A percentile compares a stretch with the other conserved stretches of the same genome.
Conservation (phyloP, 495 filamentous ascomycete genomes). For the Aspergillus conjunctus region DNA sequence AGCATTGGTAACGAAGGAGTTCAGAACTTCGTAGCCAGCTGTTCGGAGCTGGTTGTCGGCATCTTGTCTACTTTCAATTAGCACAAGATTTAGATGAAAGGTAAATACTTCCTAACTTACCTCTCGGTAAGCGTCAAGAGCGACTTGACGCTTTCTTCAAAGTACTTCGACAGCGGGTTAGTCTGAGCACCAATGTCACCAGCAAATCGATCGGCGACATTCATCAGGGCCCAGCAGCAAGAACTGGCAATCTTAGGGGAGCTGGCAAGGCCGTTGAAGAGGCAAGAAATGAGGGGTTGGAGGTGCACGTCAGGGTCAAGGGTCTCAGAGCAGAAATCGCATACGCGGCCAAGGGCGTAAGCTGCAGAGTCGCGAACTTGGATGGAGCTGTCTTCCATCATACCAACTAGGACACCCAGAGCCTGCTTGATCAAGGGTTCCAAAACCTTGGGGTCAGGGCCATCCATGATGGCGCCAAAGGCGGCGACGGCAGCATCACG, state of each 20-base stretch:
- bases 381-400: conserved; percentile 91
- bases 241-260: conserved; percentile 96
- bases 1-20: conserved; percentile 86
- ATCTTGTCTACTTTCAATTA: conserved; percentile 53
- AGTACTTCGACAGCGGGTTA: conserved; percentile 88
- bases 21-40: conserved; percentile 97
- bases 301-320: conserved; percentile 84
- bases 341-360: conserved; percentile 93
- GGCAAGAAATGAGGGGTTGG: conserved; percentile 75
- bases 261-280: conserved; percentile 89
- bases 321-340: conserved; percentile 82
- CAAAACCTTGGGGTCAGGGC: conserved; percentile 83
- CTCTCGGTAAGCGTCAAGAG: conserved; percentile 84
- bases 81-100: background rate
- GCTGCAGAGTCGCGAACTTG: conserved; percentile 97
- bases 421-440: conserved; percentile 94
- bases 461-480: conserved; percentile 99
- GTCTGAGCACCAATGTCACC: conserved; percentile 73
- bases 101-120: conserved; percentile 31
- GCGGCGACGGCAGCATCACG: conserved; percentile 95
- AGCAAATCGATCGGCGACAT: conserved; percentile 91
- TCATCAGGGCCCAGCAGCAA: conserved; percentile 99
- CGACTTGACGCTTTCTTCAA: conserved; percentile 85
- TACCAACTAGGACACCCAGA: conserved; percentile 81
- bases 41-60: conserved; percentile 93